phyloP scores from a whole-genome alignment of 2,329 filamentous ascomycete genomes.

The Aspergillus sergii region DNA sequence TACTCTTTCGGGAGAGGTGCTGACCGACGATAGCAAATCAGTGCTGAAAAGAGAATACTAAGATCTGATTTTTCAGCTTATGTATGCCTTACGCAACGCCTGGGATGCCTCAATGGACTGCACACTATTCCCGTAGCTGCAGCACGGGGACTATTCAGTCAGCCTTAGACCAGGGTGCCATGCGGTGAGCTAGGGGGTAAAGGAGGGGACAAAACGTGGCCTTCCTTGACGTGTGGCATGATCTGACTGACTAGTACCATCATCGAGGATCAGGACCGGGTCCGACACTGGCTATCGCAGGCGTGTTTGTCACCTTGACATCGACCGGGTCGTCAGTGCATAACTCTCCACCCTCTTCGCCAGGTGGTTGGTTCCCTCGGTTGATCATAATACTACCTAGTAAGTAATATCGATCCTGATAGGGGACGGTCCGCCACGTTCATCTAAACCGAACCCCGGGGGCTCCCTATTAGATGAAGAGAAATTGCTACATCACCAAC shows the following conservation, averaged over 20 bases:
- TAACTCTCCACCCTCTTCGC: neutral
- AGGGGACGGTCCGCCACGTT: neutral
- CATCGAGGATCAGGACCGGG: neutral
- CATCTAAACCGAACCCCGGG: neutral
- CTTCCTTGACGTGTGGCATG: conserved; percentile 2
- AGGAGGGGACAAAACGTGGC: conserved; percentile 11
- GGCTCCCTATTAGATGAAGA: neutral
- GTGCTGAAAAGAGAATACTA: neutral
- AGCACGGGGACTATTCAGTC: neutral
- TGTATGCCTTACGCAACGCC: neutral
- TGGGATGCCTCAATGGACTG: neutral
- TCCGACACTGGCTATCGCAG: neutral
- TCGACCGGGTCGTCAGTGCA: neutral
- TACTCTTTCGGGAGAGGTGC: conserved; percentile 8
- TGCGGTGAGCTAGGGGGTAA: conserved; percentile 6
- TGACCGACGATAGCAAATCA: neutral
- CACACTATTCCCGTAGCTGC: neutral
- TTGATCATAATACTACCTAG: neutral
- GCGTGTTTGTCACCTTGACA: neutral
- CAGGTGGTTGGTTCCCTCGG: neutral
- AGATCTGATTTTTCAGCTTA: neutral
- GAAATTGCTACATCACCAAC: neutral
- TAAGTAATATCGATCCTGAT: neutral
- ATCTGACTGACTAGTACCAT: conserved; percentile 3
- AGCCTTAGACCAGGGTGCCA: conserved; percentile 11